A percentile compares a stretch with the other conserved stretches of the same genome.
These are phyloP conservation scores for Linum trigynum DNA, from an alignment of 345 rosid genomes.

Conservation along the genomic window DNA sequence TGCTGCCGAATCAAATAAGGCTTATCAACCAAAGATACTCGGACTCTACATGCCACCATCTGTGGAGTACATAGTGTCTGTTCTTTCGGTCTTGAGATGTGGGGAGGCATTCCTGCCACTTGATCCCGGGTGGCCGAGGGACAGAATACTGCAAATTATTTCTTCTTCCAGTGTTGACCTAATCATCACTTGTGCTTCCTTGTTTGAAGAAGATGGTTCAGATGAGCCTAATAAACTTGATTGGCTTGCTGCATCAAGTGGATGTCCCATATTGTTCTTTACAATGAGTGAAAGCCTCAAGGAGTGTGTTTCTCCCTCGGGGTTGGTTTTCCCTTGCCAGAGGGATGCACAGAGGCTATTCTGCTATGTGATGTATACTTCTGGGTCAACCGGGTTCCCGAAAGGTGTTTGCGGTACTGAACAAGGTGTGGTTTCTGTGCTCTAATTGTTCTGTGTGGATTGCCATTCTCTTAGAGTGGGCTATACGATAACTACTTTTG, in stretches of 20 bases:
- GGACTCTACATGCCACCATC: constrained; percentile 74
- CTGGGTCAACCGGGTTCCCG: constrained; percentile 87
- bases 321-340: constrained; percentile 50
- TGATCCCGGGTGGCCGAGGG: constrained; percentile 82
- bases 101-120: constrained; percentile 86
- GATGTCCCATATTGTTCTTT: constrained; percentile 40
- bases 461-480: background rate
- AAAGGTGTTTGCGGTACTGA: constrained; percentile 94
- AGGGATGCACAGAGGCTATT: constrained; percentile 36
- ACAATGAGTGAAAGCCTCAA: constrained; percentile 35
- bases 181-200: constrained; percentile 39
- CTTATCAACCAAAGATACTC: constrained; percentile 44
- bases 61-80: constrained; percentile 63
- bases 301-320: constrained; percentile 3
- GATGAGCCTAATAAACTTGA: constrained; percentile 24
- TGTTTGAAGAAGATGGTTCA: constrained; percentile 32
- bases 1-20: constrained; percentile 15
- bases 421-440: constrained; percentile 38
- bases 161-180: constrained; percentile 42
- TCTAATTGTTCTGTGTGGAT: background rate
- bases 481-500: background rate
- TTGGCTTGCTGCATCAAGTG: constrained; percentile 37
- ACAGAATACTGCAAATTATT: constrained; percentile 50
- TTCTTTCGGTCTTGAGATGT: constrained; percentile 66
- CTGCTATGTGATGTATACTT: constrained; percentile 84